Evolutionary conservation across 768 basidiomycete species (phyloP).

Genomic region (Kwoniella sp.): DNA sequence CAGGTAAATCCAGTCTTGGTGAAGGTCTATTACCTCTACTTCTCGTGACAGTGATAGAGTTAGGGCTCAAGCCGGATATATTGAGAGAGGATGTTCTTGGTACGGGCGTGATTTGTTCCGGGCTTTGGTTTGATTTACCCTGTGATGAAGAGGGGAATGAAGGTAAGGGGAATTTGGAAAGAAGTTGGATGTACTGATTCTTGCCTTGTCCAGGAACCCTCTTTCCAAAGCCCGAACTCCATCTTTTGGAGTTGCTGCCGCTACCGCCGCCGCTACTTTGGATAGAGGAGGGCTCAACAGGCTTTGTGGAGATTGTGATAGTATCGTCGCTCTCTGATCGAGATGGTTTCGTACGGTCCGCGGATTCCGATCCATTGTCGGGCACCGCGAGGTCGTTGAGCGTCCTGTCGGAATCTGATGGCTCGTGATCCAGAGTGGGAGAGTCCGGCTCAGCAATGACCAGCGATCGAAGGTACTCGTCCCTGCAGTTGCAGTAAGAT

Average conservation of each 20-base stretch:
- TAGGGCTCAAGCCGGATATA: background rate
- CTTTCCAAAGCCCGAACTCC: background rate
- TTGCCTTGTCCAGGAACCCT: background rate
- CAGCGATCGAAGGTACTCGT: constrained; percentile 61
- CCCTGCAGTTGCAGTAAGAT: constrained; percentile 23
- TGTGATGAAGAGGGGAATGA: constrained; percentile 15
- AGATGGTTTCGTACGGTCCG: background rate
- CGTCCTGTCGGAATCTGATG: background rate
- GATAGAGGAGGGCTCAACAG: background rate
- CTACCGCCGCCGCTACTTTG: too few relatives aligned
- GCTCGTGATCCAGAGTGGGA: background rate
- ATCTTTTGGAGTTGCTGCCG: background rate
- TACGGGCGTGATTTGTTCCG: background rate
- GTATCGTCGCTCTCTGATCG: too few relatives aligned
- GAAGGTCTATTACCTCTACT: background rate
- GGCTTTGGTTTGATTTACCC: background rate
- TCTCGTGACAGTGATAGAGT: background rate
- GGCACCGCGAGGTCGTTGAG: background rate
- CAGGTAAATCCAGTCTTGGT: background rate
- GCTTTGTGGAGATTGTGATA: too few relatives aligned
- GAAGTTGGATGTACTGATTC: constrained; percentile 41
- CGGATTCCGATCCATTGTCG: background rate
- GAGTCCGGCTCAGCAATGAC: constrained; percentile 31
- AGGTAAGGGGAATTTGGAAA: constrained; percentile 20
- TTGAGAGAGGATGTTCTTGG: background rate